A percentile compares a stretch with the other conserved stretches of the same genome.
Evolutionary conservation across 2,329 filamentous ascomycete species (phyloP).

Genomic region (Talaromyces sp.): DNA sequence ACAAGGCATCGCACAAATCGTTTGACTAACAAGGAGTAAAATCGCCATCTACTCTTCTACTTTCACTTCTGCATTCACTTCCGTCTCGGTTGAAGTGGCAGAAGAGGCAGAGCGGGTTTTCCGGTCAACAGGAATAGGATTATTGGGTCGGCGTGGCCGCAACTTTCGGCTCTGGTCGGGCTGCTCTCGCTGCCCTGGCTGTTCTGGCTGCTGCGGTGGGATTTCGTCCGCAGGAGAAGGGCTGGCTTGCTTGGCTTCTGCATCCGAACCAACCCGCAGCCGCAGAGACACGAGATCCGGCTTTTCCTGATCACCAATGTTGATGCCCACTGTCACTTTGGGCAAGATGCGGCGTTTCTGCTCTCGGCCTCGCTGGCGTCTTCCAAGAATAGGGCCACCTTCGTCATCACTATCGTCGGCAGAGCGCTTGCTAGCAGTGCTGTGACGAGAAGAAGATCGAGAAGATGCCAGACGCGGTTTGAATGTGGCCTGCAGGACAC

Average conservation of each 20-base stretch:
- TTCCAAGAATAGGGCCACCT: constrained; percentile 12
- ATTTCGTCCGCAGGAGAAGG: not conserved
- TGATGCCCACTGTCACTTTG: constrained; percentile 35
- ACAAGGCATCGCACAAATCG: not conserved
- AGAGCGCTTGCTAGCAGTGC: constrained; percentile 37
- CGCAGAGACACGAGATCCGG: constrained; percentile 35
- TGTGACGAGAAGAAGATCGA: constrained; percentile 37
- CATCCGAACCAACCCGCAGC: constrained; percentile 25
- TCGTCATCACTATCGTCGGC: constrained; percentile 35
- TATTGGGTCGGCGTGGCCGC: constrained; percentile 3
- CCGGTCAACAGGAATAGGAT: not conserved
- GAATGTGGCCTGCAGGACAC: constrained; percentile 12
- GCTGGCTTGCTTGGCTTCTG: constrained; percentile 12
- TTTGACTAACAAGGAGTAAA: not conserved
- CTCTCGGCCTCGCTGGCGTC: constrained; percentile 19
- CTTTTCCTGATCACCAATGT: constrained; percentile 28
- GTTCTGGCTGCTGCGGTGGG: not conserved
- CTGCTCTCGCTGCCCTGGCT: not conserved
- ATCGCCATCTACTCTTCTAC: not conserved
- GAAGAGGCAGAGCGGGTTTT: not conserved
- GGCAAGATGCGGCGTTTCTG: constrained; percentile 29
- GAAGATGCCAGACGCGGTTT: constrained; percentile 32
- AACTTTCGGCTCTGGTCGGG: constrained; percentile 3
- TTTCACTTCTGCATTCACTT: constrained; percentile 1
- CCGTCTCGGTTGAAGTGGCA: not conserved